Conservation (phyloP, 257 asterid species). For the Solanum medicagineum region DNA sequence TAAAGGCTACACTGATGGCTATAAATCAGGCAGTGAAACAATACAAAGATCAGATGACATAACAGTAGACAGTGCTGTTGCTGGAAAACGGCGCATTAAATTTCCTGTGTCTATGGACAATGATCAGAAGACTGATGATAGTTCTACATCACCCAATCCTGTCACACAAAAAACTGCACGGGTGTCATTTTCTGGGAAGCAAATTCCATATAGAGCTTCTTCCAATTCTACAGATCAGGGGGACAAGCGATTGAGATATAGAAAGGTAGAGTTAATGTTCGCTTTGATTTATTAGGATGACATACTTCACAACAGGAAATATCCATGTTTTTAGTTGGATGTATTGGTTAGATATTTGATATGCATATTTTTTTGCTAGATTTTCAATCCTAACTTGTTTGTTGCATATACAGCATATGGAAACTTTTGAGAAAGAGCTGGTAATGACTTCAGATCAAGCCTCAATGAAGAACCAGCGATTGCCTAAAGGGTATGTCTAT, state of each 20-base stretch:
- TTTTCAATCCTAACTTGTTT: not conserved
- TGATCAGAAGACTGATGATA: constrained; percentile 70
- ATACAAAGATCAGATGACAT: constrained; percentile 79
- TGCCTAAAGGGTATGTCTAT: constrained; percentile 83
- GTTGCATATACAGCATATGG: constrained; percentile 37
- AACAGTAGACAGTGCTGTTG: constrained; percentile 73
- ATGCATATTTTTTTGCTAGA: not conserved
- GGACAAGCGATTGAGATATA: constrained; percentile 35
- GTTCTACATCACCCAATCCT: constrained; percentile 56
- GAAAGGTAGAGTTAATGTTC: constrained; percentile 35
- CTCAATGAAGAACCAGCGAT: constrained; percentile 70
- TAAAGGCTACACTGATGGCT: constrained; percentile 55
- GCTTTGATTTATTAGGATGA: not conserved
- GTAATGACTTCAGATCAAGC: constrained; percentile 95
- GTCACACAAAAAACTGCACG: constrained; percentile 30
- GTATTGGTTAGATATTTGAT: not conserved
- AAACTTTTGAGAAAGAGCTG: constrained; percentile 75
- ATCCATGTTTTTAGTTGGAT: not conserved
- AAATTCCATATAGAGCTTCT: constrained; percentile 50
- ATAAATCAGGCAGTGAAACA: constrained; percentile 65
- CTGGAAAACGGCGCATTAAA: constrained; percentile 59
- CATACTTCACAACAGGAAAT: not conserved
- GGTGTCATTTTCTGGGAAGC: constrained; percentile 60
- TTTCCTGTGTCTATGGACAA: constrained; percentile 44
- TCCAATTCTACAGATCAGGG: constrained; percentile 34